These are phyloP conservation scores for Microthyrium microscopicum DNA, from an alignment of 2,329 filamentous ascomycete genomes.

Conservation along the genomic window DNA sequence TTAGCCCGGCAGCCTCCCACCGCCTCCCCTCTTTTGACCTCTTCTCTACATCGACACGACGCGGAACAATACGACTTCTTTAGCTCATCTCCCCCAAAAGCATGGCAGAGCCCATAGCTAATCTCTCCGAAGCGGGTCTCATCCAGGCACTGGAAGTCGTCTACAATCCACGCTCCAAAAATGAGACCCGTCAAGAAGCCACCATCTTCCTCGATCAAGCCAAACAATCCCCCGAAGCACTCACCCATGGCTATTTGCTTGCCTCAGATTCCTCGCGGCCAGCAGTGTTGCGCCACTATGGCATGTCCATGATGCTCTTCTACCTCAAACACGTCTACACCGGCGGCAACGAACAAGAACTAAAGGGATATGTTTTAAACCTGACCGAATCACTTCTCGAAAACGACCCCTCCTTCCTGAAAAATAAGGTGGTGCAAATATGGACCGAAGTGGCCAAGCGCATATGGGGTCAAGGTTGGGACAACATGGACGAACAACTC, in stretches of 20 bases:
- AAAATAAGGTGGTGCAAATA: conserved; percentile 85
- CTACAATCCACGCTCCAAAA: conserved; percentile 65
- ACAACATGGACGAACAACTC: conserved; percentile 78
- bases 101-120: too few species aligned
- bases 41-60: too few species aligned
- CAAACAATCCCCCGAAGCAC: conserved; percentile 64
- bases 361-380: conserved; percentile 63
- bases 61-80: too few species aligned
- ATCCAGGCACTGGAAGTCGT: conserved; percentile 75
- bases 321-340: conserved; percentile 75
- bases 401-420: conserved; percentile 63
- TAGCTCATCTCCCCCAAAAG: too few species aligned
- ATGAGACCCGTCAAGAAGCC: conserved; percentile 66
- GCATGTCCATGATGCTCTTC: conserved; percentile 79
- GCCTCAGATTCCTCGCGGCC: conserved; percentile 60
- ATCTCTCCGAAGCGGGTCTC: too few species aligned
- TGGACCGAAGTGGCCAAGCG: conserved; percentile 94
- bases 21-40: too few species aligned
- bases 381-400: conserved; percentile 56
- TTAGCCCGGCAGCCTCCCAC: too few species aligned
- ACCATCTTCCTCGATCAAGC: conserved; percentile 73
- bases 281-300: conserved; percentile 80
- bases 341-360: conserved; percentile 44
- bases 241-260: conserved; percentile 69
- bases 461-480: conserved; percentile 84